Evolutionary conservation across 768 basidiomycete genomes (phyloP).

Genomic region (Termitomyces sp.): DNA sequence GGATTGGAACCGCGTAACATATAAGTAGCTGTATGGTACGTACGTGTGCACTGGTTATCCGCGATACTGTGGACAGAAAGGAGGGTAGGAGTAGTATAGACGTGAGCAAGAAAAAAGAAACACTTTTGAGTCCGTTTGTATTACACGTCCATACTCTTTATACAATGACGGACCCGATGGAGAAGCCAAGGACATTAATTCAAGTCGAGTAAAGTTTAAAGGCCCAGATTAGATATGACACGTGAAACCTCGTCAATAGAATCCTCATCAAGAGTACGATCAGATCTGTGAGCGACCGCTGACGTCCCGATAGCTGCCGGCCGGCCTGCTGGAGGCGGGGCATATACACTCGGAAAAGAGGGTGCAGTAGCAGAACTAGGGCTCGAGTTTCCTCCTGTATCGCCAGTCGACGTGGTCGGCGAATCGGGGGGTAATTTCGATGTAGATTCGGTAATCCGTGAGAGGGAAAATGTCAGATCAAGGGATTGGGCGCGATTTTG

Average conservation of each 20-base stretch:
- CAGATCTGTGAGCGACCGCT: constrained; percentile 37
- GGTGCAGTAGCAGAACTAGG: constrained; percentile 76
- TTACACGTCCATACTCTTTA: constrained; percentile 17
- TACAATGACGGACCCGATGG: constrained; percentile 11
- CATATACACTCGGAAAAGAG: constrained; percentile 83
- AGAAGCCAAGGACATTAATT: constrained; percentile 3
- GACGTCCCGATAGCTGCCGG: constrained; percentile 40
- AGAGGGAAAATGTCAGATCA: constrained; percentile 80
- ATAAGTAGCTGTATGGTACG: constrained; percentile 19
- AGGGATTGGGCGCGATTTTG: constrained; percentile 88
- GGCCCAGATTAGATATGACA: constrained; percentile 72
- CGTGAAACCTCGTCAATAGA: constrained; percentile 67
- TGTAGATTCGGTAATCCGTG: constrained; percentile 69
- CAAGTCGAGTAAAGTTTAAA: constrained; percentile 30
- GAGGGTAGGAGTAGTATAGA: constrained; percentile 10
- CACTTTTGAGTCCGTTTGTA: constrained; percentile 14
- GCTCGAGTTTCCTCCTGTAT: constrained; percentile 72
- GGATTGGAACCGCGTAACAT: constrained; percentile 35
- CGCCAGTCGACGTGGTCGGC: constrained; percentile 72
- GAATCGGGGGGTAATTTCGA: constrained; percentile 66
- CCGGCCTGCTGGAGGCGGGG: constrained; percentile 34
- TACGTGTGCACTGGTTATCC: constrained; percentile 19
- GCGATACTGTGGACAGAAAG: constrained; percentile 13
- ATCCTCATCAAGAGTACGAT: constrained; percentile 47
- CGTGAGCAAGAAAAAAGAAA: constrained; percentile 3